Evolutionary conservation across 2,329 filamentous ascomycete genomes (phyloP).

Genomic region (Whalleya microplaca): DNA sequence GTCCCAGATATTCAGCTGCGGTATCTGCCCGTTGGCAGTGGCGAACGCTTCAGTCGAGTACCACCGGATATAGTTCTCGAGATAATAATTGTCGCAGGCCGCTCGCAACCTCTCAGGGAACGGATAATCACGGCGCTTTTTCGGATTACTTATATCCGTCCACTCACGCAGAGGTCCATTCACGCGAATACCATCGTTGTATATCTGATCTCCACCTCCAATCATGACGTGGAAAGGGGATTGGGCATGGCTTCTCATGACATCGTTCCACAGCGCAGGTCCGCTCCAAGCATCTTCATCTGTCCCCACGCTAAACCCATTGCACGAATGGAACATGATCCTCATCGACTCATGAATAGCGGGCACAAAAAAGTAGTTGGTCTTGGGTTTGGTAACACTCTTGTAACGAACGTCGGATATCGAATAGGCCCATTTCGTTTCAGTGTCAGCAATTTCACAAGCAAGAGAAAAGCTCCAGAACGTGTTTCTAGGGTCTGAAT

Average conservation of each 20-base stretch:
- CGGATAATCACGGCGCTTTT: constrained; percentile 76
- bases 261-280: constrained; percentile 93
- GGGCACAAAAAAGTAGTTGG: constrained; percentile 83
- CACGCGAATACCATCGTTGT: constrained; percentile 91
- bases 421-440: constrained; percentile 79
- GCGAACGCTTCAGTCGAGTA: constrained; percentile 85
- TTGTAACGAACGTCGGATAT: constrained; percentile 69
- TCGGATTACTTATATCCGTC: constrained; percentile 82
- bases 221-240: constrained; percentile 94
- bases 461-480: constrained; percentile 92
- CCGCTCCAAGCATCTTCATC: constrained; percentile 80
- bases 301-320: constrained; percentile 87
- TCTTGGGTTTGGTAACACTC: constrained; percentile 57
- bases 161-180: constrained; percentile 79
- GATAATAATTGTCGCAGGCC: constrained; percentile 87
- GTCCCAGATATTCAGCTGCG: constrained; percentile 97
- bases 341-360: constrained; percentile 87
- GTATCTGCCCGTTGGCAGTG: constrained; percentile 85
- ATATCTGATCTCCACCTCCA: constrained; percentile 93
- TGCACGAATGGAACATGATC: constrained; percentile 98
- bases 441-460: constrained; percentile 71
- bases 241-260: constrained; percentile 77
- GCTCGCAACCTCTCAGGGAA: constrained; percentile 80
- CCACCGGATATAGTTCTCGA: constrained; percentile 86
- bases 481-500: constrained; percentile 71